Evolutionary conservation across 2,329 filamentous ascomycete genomes (phyloP).

Genomic region (Albophoma yamanashiensis): DNA sequence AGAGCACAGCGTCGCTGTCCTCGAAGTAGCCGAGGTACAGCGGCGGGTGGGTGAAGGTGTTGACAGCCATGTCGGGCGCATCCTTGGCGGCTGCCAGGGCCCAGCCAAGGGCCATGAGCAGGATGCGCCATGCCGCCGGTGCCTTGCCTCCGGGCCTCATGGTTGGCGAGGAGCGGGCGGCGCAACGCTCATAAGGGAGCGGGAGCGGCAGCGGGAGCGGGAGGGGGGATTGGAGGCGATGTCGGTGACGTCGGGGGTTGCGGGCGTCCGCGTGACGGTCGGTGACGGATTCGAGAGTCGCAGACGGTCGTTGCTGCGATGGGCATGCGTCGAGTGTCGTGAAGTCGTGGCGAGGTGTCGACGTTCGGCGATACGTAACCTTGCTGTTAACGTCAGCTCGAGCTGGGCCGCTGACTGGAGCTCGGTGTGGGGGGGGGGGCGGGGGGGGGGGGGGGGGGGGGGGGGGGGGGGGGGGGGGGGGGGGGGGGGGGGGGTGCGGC

Average conservation of each 20-base stretch:
- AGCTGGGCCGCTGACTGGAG: neutral
- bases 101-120: conserved; percentile 32
- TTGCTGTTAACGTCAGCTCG: conserved; percentile 8
- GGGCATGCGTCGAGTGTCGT: neutral
- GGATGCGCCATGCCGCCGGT: conserved; percentile 34
- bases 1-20: conserved; percentile 71
- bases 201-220: conserved; percentile 11
- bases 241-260: neutral
- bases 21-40: conserved; percentile 78
- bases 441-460: too few relatives aligned
- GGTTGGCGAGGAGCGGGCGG: conserved; percentile 22
- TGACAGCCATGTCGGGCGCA: conserved; percentile 54
- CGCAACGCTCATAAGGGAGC: conserved; percentile 31
- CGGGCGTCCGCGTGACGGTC: neutral
- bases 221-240: neutral
- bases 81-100: conserved; percentile 42
- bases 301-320: neutral
- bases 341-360: neutral
- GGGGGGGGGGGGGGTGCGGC: neutral
- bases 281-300: neutral
- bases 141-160: conserved; percentile 44
- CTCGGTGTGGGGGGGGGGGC: too few relatives aligned
- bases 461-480: too few relatives aligned
- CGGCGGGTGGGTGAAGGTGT: conserved; percentile 56
- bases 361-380: neutral